Evolutionary conservation across 169 alveolate genomes (phyloP).

Genomic region (Eimeria acervulina): DNA sequence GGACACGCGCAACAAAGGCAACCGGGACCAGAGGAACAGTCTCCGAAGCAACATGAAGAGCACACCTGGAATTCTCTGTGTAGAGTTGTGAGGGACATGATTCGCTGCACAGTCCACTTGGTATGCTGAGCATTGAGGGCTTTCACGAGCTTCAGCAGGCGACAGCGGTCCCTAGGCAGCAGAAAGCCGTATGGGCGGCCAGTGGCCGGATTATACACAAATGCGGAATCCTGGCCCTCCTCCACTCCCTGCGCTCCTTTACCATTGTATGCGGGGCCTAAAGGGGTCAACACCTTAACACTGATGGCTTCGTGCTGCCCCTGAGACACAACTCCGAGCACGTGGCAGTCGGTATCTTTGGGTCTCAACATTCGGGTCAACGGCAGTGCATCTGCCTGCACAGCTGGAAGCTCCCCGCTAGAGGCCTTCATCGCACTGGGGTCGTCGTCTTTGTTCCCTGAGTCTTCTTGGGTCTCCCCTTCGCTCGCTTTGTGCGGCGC

Average conservation of each 20-base stretch:
- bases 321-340: slow-evolving; percentile 80
- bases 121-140: slow-evolving; percentile 68
- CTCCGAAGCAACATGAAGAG: not conserved
- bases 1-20: not conserved
- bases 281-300: slow-evolving; percentile 80
- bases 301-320: slow-evolving; percentile 61
- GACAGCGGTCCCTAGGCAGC: slow-evolving; percentile 48
- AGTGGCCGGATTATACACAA: slow-evolving; percentile 62
- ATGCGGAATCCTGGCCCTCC: not conserved
- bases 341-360: slow-evolving; percentile 54
- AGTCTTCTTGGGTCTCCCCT: slow-evolving; percentile 15
- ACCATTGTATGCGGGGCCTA: slow-evolving; percentile 44
- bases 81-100: slow-evolving; percentile 82
- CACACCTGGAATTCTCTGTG: slow-evolving; percentile 83
- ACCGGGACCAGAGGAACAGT: not conserved
- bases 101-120: slow-evolving; percentile 77
- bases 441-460: not conserved
- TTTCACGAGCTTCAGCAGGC: slow-evolving; percentile 67
- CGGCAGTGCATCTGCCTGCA: slow-evolving; percentile 10
- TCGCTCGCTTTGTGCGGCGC: not conserved
- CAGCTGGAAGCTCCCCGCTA: slow-evolving; percentile 9
- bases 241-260: not conserved
- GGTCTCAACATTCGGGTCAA: not conserved
- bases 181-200: slow-evolving; percentile 58
- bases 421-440: not conserved